Evolutionary conservation across 148 eudicot genomes (phyloP).

Genomic region (Chenopodium berlandieri): DNA sequence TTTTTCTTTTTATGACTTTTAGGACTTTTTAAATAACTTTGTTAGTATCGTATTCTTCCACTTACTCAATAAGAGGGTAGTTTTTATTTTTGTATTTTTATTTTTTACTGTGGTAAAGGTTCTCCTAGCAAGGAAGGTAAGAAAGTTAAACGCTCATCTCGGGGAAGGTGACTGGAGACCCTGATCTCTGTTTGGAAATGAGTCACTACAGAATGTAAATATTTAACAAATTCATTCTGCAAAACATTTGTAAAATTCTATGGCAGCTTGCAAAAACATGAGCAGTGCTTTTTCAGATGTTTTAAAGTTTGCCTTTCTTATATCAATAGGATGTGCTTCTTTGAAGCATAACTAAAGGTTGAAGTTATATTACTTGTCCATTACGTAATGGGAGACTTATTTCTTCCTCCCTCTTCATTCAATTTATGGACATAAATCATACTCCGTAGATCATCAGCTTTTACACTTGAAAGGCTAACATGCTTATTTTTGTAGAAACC

Average conservation of each 20-base stretch:
- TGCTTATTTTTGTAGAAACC: slow-evolving; percentile 45
- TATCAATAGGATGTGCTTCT: neutral
- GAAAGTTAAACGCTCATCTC: neutral
- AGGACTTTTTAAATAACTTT: no score
- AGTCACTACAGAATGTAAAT: neutral
- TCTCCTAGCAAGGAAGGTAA: neutral
- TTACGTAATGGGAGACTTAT: neutral
- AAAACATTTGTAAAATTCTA: neutral
- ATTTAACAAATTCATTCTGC: neutral
- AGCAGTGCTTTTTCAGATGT: neutral
- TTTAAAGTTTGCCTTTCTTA: neutral
- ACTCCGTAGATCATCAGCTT: neutral
- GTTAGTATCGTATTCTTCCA: neutral
- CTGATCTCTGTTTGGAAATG: neutral
- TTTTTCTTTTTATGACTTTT: neutral
- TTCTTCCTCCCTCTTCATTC: slow-evolving; percentile 3
- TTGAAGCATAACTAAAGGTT: slow-evolving; percentile 1
- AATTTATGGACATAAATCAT: slow-evolving; percentile 7
- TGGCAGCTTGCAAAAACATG: neutral
- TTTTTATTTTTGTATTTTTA: neutral
- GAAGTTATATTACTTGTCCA: neutral
- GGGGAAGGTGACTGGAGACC: neutral
- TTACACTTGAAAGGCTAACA: neutral
- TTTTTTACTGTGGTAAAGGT: neutral
- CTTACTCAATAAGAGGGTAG: neutral